These are phyloP conservation scores for Elsinoe arachidis DNA, from an alignment of 2,329 filamentous ascomycete genomes.

Conservation along the genomic window DNA sequence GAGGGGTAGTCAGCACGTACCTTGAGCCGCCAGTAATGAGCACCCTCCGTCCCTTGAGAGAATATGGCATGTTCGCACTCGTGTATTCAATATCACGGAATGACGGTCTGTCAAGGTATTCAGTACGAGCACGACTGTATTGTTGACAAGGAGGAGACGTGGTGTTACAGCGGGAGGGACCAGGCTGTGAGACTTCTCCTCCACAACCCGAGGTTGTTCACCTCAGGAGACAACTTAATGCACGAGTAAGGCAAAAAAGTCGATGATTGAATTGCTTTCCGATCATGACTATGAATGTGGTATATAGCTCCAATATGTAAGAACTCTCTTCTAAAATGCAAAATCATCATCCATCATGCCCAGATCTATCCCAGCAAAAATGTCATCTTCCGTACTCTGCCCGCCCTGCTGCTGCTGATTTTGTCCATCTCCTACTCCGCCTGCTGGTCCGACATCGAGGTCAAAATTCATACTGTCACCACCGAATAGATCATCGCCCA, in stretches of 20 bases:
- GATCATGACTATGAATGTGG: neutral
- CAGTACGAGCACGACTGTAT: neutral
- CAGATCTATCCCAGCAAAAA: slow-evolving; percentile 34
- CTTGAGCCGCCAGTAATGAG: slow-evolving; percentile 57
- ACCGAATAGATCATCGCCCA: slow-evolving; percentile 14
- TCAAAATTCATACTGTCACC: slow-evolving; percentile 19
- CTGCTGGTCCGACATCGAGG: slow-evolving; percentile 23
- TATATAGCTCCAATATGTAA: neutral
- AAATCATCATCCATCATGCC: slow-evolving; percentile 27
- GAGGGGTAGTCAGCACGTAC: slow-evolving; percentile 32
- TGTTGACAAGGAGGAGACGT: neutral
- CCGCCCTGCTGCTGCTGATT: slow-evolving; percentile 21
- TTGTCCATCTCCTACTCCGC: slow-evolving; percentile 23
- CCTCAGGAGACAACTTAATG: neutral
- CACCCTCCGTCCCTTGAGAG: slow-evolving; percentile 53
- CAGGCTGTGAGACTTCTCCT: slow-evolving; percentile 6
- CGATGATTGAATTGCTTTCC: neutral
- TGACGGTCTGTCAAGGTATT: no score
- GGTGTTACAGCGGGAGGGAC: neutral
- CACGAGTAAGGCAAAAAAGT: no score
- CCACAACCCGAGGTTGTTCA: neutral
- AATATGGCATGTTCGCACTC: slow-evolving; percentile 48
- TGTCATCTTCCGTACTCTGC: slow-evolving; percentile 32
- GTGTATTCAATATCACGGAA: no score
- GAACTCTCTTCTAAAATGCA: slow-evolving; percentile 20